Evolutionary conservation across 2,329 filamentous ascomycete species (phyloP).

Genomic region (Fusarium tricinctum): DNA sequence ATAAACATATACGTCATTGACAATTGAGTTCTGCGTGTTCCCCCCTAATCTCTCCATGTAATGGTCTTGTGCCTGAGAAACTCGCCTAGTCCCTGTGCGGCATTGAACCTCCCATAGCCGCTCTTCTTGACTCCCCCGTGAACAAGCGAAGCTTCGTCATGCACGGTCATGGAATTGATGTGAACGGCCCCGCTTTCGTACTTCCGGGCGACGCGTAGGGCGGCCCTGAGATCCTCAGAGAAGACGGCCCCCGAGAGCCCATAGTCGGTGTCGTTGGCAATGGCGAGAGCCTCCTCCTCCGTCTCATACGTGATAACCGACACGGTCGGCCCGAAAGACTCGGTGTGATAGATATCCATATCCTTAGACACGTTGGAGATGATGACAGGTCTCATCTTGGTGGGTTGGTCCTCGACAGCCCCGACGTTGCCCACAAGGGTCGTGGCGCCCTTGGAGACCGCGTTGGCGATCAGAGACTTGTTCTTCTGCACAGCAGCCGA

Average conservation of each 20-base stretch:
- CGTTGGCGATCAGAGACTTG: too few relatives aligned
- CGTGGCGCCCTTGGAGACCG: too few relatives aligned
- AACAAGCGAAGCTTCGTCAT: slow-evolving; percentile 72
- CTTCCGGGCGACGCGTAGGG: slow-evolving; percentile 67
- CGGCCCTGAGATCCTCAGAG: slow-evolving; percentile 73
- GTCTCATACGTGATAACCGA: slow-evolving; percentile 72
- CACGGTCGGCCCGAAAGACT: slow-evolving; percentile 67
- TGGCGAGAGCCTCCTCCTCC: slow-evolving; percentile 77
- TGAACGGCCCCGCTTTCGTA: slow-evolving; percentile 76
- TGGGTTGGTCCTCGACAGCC: too few relatives aligned
- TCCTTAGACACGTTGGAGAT: too few relatives aligned
- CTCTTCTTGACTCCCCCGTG: slow-evolving; percentile 75
- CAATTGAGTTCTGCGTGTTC: too few relatives aligned
- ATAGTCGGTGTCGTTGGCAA: slow-evolving; percentile 86
- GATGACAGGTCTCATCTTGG: too few relatives aligned
- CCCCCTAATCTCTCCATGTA: too few relatives aligned
- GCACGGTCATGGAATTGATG: slow-evolving; percentile 74
- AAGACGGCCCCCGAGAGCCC: slow-evolving; percentile 79
- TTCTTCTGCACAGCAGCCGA: too few relatives aligned
- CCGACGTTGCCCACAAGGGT: too few relatives aligned
- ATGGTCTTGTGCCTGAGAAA: slow-evolving; percentile 55
- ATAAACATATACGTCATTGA: too few relatives aligned
- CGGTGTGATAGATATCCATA: not conserved
- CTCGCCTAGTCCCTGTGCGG: slow-evolving; percentile 12
- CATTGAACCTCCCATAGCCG: slow-evolving; percentile 71